These are phyloP conservation scores for Exobasidium rhododendri DNA, from an alignment of 1,284 basidiomycete genomes.

Conservation along the genomic window DNA sequence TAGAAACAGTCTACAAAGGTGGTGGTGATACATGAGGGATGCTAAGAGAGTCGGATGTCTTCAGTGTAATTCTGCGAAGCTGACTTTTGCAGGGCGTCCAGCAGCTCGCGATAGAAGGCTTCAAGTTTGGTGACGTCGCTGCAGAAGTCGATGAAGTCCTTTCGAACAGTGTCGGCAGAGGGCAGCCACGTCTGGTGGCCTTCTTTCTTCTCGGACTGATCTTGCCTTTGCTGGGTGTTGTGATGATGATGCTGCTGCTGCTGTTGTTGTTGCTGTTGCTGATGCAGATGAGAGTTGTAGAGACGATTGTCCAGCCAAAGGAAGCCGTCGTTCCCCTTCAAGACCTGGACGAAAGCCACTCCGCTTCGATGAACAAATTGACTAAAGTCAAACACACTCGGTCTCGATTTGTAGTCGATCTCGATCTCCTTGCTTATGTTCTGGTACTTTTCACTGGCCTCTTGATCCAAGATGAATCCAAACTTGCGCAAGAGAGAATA, in stretches of 20 bases:
- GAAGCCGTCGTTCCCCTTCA: slow-evolving; percentile 46
- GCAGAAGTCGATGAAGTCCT: slow-evolving; percentile 41
- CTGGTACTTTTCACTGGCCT: slow-evolving; percentile 36
- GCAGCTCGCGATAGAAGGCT: slow-evolving; percentile 35
- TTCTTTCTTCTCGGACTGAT: neutral
- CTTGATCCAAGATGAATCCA: slow-evolving; percentile 53
- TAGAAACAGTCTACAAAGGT: no score
- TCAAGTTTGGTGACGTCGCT: slow-evolving; percentile 30
- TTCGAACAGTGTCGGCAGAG: slow-evolving; percentile 35
- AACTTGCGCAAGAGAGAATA: slow-evolving; percentile 44
- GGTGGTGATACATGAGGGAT: no score
- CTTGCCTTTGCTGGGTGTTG: neutral
- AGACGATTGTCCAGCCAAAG: slow-evolving; percentile 53
- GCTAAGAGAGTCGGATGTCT: no score
- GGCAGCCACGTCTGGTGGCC: slow-evolving; percentile 4
- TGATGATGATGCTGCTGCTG: slow-evolving; percentile 10
- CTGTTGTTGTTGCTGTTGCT: neutral
- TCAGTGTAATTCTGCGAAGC: no score
- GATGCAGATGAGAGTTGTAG: slow-evolving; percentile 17
- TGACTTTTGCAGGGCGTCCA: no score
- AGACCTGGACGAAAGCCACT: slow-evolving; percentile 51
- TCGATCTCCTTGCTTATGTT: slow-evolving; percentile 26
- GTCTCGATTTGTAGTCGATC: slow-evolving; percentile 47
- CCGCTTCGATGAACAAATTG: slow-evolving; percentile 52
- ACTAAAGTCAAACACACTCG: slow-evolving; percentile 46